These are phyloP conservation scores for Dioscorea cayenensis DNA, from an alignment of 116 monocot genomes.

Conservation along the genomic window DNA sequence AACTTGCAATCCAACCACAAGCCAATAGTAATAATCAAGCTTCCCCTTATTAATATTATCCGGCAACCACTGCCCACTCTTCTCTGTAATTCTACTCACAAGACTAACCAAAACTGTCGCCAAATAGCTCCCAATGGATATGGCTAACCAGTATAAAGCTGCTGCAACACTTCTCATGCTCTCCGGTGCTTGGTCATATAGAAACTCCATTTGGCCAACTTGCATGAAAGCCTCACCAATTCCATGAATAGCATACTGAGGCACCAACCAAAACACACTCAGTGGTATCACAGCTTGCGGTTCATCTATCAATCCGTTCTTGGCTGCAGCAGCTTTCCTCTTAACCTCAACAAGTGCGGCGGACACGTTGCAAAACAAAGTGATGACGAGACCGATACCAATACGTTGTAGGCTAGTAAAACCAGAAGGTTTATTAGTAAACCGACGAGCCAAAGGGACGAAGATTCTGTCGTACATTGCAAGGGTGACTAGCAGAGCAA, in stretches of 20 bases:
- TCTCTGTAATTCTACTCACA: slow-evolving; percentile 31
- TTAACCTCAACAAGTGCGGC: slow-evolving; percentile 40
- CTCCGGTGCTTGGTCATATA: slow-evolving; percentile 88
- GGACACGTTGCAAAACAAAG: slow-evolving; percentile 17
- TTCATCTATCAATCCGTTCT: slow-evolving; percentile 32
- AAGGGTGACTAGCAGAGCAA: slow-evolving; percentile 52
- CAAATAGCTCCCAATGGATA: slow-evolving; percentile 45
- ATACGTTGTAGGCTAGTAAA: slow-evolving; percentile 58
- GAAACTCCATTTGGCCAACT: slow-evolving; percentile 77
- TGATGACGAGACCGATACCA: slow-evolving; percentile 48
- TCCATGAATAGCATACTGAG: slow-evolving; percentile 73
- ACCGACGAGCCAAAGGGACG: slow-evolving; percentile 47
- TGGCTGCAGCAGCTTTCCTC: slow-evolving; percentile 24
- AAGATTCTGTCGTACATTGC: slow-evolving; percentile 66
- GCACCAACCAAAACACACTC: slow-evolving; percentile 81
- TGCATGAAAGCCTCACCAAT: slow-evolving; percentile 61
- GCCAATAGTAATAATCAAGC: slow-evolving; percentile 37
- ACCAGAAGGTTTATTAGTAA: slow-evolving; percentile 35
- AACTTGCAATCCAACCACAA: slow-evolving; percentile 31
- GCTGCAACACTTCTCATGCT: slow-evolving; percentile 76
- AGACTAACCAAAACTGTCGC: slow-evolving; percentile 48
- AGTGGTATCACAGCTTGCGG: slow-evolving; percentile 15
- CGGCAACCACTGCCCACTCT: slow-evolving; percentile 32
- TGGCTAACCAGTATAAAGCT: slow-evolving; percentile 57
- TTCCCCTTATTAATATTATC: slow-evolving; percentile 37